Evolutionary conservation across 352 stramenopile species (phyloP).

Genomic region (Pythium dissotocum): DNA sequence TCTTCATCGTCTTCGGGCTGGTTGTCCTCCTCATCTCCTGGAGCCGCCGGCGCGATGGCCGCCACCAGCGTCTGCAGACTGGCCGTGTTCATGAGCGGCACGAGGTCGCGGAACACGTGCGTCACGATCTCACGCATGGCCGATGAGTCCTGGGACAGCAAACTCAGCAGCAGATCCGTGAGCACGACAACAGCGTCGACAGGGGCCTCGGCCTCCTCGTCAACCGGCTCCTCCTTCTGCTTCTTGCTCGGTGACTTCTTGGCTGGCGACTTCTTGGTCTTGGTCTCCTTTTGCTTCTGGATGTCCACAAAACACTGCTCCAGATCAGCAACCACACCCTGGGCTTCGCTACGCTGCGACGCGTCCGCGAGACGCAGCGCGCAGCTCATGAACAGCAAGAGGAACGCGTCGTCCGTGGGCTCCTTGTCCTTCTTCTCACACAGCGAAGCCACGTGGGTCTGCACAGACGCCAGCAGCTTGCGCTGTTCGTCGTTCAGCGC

Average conservation of each 20-base stretch:
- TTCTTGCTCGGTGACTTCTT: slow-evolving; percentile 27
- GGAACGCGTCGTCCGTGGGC: slow-evolving; percentile 58
- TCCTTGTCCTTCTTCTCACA: slow-evolving; percentile 37
- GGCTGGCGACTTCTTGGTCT: slow-evolving; percentile 31
- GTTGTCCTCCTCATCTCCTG: slow-evolving; percentile 35
- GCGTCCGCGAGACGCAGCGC: slow-evolving; percentile 72
- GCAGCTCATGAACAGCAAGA: slow-evolving; percentile 74
- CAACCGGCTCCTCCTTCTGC: slow-evolving; percentile 24
- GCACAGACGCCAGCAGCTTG: slow-evolving; percentile 37
- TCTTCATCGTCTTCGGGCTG: slow-evolving; percentile 44
- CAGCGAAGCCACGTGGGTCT: slow-evolving; percentile 36
- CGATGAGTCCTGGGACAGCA: slow-evolving; percentile 82
- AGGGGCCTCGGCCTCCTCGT: slow-evolving; percentile 22
- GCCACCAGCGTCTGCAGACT: slow-evolving; percentile 76
- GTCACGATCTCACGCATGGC: slow-evolving; percentile 83
- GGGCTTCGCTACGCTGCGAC: slow-evolving; percentile 61
- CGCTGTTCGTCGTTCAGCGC: slow-evolving; percentile 39
- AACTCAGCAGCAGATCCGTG: slow-evolving; percentile 79
- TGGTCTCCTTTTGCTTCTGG: slow-evolving; percentile 32
- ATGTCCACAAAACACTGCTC: slow-evolving; percentile 72
- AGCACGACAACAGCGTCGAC: slow-evolving; percentile 73
- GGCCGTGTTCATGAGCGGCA: slow-evolving; percentile 57
- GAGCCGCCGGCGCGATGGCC: slow-evolving; percentile 50
- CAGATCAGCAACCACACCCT: slow-evolving; percentile 58
- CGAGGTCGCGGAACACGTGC: slow-evolving; percentile 75